These are phyloP conservation scores for Seminavis robusta DNA, from an alignment of 108 stramenopile genomes.

Conservation along the genomic window DNA sequence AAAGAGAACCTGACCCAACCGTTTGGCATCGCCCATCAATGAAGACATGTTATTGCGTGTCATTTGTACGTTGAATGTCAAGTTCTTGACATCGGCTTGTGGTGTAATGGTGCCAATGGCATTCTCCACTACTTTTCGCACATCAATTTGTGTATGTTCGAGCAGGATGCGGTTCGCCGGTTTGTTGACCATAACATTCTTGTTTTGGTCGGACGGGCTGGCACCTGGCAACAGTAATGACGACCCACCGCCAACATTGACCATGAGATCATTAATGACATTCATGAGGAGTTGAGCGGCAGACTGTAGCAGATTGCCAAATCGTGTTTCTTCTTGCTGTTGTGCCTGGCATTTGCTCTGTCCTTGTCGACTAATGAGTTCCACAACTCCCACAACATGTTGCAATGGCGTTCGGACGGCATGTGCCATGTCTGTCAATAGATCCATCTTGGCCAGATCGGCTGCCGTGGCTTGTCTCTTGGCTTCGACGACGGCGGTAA, in stretches of 20 bases:
- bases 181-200: too few species aligned
- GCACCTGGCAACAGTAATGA: too few species aligned
- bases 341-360: too few species aligned
- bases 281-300: slow-evolving; percentile 33
- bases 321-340: slow-evolving; percentile 29
- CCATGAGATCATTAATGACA: slow-evolving; percentile 46
- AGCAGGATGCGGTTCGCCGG: too few species aligned
- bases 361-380: slow-evolving; percentile 22
- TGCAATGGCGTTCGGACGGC: slow-evolving; percentile 31
- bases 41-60: not conserved
- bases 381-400: slow-evolving; percentile 34
- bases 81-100: not conserved
- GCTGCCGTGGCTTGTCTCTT: not conserved
- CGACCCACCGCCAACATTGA: too few species aligned
- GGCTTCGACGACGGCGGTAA: slow-evolving; percentile 1
- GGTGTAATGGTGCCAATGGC: slow-evolving; percentile 20
- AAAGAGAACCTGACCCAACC: slow-evolving; percentile 46
- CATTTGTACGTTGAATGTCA: not conserved
- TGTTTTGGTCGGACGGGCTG: too few species aligned
- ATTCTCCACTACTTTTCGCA: slow-evolving; percentile 25
- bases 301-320: slow-evolving; percentile 26
- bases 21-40: slow-evolving; percentile 44
- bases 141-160: slow-evolving; percentile 39
- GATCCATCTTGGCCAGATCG: slow-evolving; percentile 14
- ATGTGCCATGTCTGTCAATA: slow-evolving; percentile 29